phyloP scores from a whole-genome alignment of 1,139 yeast genomes.

The Dujonia santamariae region DNA sequence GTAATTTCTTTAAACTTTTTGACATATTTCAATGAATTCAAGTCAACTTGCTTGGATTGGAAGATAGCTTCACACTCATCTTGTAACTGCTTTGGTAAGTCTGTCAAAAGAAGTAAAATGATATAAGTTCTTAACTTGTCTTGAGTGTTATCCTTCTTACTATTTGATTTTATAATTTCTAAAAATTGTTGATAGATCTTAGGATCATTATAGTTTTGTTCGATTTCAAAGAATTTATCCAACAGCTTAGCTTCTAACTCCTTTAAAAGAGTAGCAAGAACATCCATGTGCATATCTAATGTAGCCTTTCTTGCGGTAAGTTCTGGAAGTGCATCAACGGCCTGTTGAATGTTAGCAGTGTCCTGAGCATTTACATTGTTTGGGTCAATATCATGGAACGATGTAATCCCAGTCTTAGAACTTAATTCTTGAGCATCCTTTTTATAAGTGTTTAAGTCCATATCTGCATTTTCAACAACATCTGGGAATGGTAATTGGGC shows the following conservation, averaged over 20 bases:
- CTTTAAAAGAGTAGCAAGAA: slow-evolving; percentile 77
- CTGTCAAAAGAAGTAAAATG: slow-evolving; percentile 59
- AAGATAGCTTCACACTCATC: slow-evolving; percentile 66
- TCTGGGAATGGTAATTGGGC: slow-evolving; percentile 93
- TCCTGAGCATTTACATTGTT: slow-evolving; percentile 47
- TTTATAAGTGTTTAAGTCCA: slow-evolving; percentile 76
- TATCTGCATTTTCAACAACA: slow-evolving; percentile 93
- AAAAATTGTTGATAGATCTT: slow-evolving; percentile 59
- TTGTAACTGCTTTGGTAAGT: slow-evolving; percentile 61
- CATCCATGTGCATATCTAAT: slow-evolving; percentile 96
- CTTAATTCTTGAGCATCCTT: slow-evolving; percentile 86
- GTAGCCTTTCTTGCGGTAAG: slow-evolving; percentile 83
- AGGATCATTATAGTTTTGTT: slow-evolving; percentile 68
- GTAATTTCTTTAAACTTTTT: slow-evolving; percentile 78
- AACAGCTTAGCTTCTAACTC: slow-evolving; percentile 81
- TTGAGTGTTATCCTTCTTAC: slow-evolving; percentile 55
- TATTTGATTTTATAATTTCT: slow-evolving; percentile 47
- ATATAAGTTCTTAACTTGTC: slow-evolving; percentile 89
- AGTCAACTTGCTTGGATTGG: slow-evolving; percentile 51
- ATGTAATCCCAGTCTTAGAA: slow-evolving; percentile 67
- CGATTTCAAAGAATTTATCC: slow-evolving; percentile 91
- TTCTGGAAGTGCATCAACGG: slow-evolving; percentile 90
- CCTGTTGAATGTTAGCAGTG: slow-evolving; percentile 78
- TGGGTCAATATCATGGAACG: slow-evolving; percentile 73
- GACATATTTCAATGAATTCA: slow-evolving; percentile 66